Base-by-base conservation (phyloP, 1,284 basidiomycete genomes). In the Dichomitus squalens region DNA sequence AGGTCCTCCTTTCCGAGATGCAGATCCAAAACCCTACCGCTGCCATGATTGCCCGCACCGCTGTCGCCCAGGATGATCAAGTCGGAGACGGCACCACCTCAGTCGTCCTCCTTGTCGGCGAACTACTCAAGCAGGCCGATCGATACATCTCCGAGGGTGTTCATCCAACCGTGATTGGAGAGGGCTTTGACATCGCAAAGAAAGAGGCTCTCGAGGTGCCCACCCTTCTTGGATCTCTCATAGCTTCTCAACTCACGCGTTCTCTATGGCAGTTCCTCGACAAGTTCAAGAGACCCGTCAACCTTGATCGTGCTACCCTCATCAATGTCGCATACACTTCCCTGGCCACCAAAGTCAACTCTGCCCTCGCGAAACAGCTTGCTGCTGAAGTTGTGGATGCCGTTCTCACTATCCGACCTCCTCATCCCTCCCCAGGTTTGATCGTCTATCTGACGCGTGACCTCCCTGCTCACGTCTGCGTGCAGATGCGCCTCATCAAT, bases 11-110 rank as follows among this genome's bases (percentile, higher is more conserved):
- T 55, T 98, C 96, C 40, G 97, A 99, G 79, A 99, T 99, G 97
- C 97, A 99, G 80, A 99, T 99, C 69, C 95, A 97, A 74, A 99
- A 99, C 75, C 97, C 97, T 18, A 99, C 97, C 9, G 97, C 97
- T 9, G 96, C 97, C 40, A 98, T 99, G 95, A 96, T 99, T 72
- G 97, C 97, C 39, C 87, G 96, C 56, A 98, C 96, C 39, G 96
- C 96, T 33, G 96, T 98, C 16, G 96, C 96, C 1, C 96, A 99
- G 75, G 96, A 99, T 70, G 97, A 99, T 74, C 96, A 98, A 82
- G 96, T 96, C 53, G 97, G 97, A 59, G 97, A 99, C 75, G 97
- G 97, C 50, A 99, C 97, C 38, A 99, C 97, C 25, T 96, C 93
- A 23, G 96, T 99, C 27, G 97, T 99, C 12, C 81, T 99, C 25